Evolutionary conservation across 164 flowering plant genomes (phyloP), one percentile per base, ranked within the genome.

Genomic region (Dillenia turbinata): DNA sequence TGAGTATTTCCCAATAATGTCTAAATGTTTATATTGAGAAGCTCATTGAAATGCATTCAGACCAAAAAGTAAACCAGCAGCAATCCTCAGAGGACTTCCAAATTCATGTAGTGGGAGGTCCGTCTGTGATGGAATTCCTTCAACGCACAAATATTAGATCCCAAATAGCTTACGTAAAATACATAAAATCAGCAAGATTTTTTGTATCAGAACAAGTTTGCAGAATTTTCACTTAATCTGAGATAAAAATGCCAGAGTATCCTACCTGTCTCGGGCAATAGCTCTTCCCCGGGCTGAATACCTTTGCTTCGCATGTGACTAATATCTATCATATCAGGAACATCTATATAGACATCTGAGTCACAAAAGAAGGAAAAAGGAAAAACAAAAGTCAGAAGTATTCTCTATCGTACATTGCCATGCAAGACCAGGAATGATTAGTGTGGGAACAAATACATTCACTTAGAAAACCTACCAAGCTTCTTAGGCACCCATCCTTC

Each of bases 401-500:
- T 33, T 33, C 40, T 4, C 40, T 33, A 0, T 33, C 7, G 6
- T 33, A 5, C 6, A 5, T 5, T 5, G 40, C 0, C 40, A 33
- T 47, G 47, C 26, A 26, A 67, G 19, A 43, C n/a, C 47, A 22
- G 16, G 9, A 44, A n/a, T 33, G 40, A 17, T 12, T 17, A 22
- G 11, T 24, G 66, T 13, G 49, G 16, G 56, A 55, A 44, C 49
- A 12, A 60, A 56, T 8, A 13, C 46, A 61, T 56, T 52, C 56
- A 58, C 43, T 33, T 33, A 46, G 9, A 51, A 55, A 65, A 68
- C 1, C 54, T 79, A 92, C 97, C 99, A 57, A 95, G 91, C 72
- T 95, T 95, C 71, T 92, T 95, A 8, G 99, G 99, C 26, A 95
- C 99, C 99, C 99, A 95, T 67, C 99, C 99, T 44, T 54, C 96